phyloP scores from a whole-genome alignment of 768 basidiomycete genomes.

The Cystobasidium tubakii region DNA sequence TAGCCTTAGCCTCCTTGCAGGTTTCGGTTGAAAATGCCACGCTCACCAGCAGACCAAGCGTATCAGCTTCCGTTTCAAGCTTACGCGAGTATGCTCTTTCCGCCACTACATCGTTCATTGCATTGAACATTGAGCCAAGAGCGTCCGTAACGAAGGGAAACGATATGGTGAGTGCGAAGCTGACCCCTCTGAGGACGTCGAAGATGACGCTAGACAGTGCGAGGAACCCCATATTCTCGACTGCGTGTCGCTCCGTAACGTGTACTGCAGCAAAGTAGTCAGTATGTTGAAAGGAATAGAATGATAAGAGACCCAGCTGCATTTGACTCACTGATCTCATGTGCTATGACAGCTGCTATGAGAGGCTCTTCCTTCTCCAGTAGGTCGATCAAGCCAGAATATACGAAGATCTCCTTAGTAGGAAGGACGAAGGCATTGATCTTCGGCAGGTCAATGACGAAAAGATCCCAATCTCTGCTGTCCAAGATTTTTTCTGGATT shows the following conservation, averaged over 20 bases:
- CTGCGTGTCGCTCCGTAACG: conserved; percentile 52
- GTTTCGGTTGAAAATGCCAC: background rate
- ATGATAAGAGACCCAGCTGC: background rate
- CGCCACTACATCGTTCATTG: conserved; percentile 51
- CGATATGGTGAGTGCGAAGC: conserved; percentile 52
- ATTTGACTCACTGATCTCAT: conserved; percentile 50
- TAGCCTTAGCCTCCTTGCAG: background rate
- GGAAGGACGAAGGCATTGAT: conserved; percentile 41
- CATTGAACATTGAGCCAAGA: conserved; percentile 50
- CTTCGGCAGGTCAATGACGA: conserved; percentile 52
- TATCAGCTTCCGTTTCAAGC: conserved; percentile 53
- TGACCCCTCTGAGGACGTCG: conserved; percentile 51
- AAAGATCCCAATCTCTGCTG: conserved; percentile 52
- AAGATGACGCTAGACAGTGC: conserved; percentile 53
- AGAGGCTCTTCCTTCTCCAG: conserved; percentile 52
- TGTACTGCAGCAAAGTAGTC: conserved; percentile 13
- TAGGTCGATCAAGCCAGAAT: conserved; percentile 52
- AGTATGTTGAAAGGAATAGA: background rate
- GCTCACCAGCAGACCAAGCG: conserved; percentile 51
- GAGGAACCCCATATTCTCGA: conserved; percentile 53
- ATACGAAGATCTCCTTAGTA: conserved; percentile 53
- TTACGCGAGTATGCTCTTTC: conserved; percentile 52
- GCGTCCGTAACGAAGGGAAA: conserved; percentile 54
- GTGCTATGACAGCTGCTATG: conserved; percentile 52
- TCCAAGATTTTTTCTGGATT: conserved; percentile 52